A percentile compares a stretch with the other conserved stretches of the same genome.
These are phyloP conservation scores for Cynanchum wilfordii DNA, from an alignment of 257 asterid species.

Conservation along the genomic window DNA sequence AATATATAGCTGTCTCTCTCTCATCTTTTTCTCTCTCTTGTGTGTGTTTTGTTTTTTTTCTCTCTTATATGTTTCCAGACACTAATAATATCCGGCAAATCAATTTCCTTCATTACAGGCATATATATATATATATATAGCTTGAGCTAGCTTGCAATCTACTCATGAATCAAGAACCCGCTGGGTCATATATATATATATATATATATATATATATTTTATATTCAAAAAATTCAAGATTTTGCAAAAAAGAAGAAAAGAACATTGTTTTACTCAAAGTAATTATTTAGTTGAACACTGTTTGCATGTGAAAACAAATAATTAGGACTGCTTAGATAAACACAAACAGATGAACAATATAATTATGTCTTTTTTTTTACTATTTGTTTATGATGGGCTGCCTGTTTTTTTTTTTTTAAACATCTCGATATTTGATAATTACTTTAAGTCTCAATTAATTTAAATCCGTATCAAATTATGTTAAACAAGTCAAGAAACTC, in stretches of 20 bases:
- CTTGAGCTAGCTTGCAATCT: slow-evolving; percentile 26
- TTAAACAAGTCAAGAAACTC: too few relatives aligned
- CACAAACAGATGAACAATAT: slow-evolving; percentile 35
- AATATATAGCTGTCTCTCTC: too few relatives aligned
- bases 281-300: slow-evolving; percentile 6
- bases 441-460: too few relatives aligned
- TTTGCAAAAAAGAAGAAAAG: not conserved
- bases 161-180: slow-evolving; percentile 30
- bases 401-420: too few relatives aligned
- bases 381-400: not conserved
- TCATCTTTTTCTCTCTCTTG: too few relatives aligned
- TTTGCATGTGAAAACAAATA: slow-evolving; percentile 31
- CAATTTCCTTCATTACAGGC: slow-evolving; percentile 3
- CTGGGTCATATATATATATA: slow-evolving; percentile 10
- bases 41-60: too few relatives aligned
- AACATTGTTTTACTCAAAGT: not conserved
- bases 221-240: not conserved
- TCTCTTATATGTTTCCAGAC: not conserved
- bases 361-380: slow-evolving; percentile 3
- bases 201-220: slow-evolving; percentile 10
- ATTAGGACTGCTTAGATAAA: slow-evolving; percentile 24
- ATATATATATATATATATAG: not conserved
- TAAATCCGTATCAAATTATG: too few relatives aligned
- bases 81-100: slow-evolving; percentile 1
- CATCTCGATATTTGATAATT: too few relatives aligned